Base-by-base conservation (phyloP, 2,329 filamentous ascomycete species). In the Plectosphaerella plurivora region DNA sequence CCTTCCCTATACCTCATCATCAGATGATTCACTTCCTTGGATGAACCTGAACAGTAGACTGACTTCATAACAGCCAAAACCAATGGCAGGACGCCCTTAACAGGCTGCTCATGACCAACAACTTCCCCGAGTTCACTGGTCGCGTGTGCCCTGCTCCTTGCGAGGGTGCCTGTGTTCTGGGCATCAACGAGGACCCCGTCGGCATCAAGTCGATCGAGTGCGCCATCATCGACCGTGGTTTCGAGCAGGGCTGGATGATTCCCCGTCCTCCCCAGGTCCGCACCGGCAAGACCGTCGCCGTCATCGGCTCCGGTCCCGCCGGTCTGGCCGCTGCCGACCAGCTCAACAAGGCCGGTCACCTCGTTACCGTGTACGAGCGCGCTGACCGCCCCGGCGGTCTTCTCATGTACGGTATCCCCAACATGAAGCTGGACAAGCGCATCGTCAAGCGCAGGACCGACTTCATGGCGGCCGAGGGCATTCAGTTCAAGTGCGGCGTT, bases 381-480 rank as follows among this genome's bases (percentile, higher is more conserved):
- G 84, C 91, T 55, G 93, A 97, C 67, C 90, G 93, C 59, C 77
- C 88, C 53, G 93, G 93, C 73, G 93, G 93, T 70, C 79, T 97
- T 51, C 83, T 97, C 64, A 97, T 97, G 93, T 97, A 97, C 67
- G 93, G 93, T 61, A 97, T 97, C 61, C 93, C 93, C 60, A 97
- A 97, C 79, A 97, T 97, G 93, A 97, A 97, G 79, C 88, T 97
- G 42, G 93, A 97, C 77, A 97, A 97, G 82, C 91, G 91, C 67
- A 86, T 97, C 58, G 93, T 97, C 55, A 93, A 97, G 79, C 89
- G 93, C 50, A 89, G 93, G 69, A 91, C 94, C 47, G 90, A 97
- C 72, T 91, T 97, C 72, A 93, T 97, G 89, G 89, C 88, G 51
- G 82, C 86, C 4, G 93, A 97, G 73, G 93, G 93, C 47, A 75